These are phyloP conservation scores for Blastobotrys indianensis DNA, from an alignment of 1,139 yeast species.

Conservation along the genomic window DNA sequence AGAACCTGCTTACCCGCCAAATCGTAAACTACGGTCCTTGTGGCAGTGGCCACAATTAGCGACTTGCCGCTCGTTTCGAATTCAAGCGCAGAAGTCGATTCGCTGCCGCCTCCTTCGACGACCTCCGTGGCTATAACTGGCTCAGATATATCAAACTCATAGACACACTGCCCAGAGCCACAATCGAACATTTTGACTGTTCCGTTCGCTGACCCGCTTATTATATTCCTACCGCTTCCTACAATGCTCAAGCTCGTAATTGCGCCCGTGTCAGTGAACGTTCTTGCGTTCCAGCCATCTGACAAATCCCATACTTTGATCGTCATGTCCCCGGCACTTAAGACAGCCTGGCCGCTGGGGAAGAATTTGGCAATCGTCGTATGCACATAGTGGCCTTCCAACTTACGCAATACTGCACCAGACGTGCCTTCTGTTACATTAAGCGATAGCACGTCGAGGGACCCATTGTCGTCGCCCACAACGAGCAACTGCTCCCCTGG, in stretches of 20 bases:
- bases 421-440: conserved; percentile 7
- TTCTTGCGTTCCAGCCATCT: conserved; percentile 46
- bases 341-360: conserved; percentile 54
- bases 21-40: conserved; percentile 5
- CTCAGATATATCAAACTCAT: conserved; percentile 31
- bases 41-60: conserved; percentile 17
- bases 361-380: conserved; percentile 42
- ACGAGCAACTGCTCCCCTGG: conserved; percentile 31
- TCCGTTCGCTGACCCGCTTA: conserved; percentile 44
- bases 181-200: conserved; percentile 61
- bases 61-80: conserved; percentile 36
- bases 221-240: conserved; percentile 60
- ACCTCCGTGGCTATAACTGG: conserved; percentile 17
- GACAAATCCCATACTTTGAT: conserved; percentile 52
- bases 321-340: conserved; percentile 47
- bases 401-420: conserved; percentile 17
- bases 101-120: conserved; percentile 22
- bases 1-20: conserved; percentile 8
- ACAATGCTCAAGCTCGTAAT: conserved; percentile 44
- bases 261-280: conserved; percentile 38
- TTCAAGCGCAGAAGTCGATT: conserved; percentile 24
- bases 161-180: conserved; percentile 45
- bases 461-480: conserved; percentile 45
- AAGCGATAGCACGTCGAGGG: conserved; percentile 23
- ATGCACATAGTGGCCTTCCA: conserved; percentile 42